These are phyloP conservation scores for Sporisorium exsertum DNA, from an alignment of 1,284 basidiomycete genomes.

Conservation along the genomic window DNA sequence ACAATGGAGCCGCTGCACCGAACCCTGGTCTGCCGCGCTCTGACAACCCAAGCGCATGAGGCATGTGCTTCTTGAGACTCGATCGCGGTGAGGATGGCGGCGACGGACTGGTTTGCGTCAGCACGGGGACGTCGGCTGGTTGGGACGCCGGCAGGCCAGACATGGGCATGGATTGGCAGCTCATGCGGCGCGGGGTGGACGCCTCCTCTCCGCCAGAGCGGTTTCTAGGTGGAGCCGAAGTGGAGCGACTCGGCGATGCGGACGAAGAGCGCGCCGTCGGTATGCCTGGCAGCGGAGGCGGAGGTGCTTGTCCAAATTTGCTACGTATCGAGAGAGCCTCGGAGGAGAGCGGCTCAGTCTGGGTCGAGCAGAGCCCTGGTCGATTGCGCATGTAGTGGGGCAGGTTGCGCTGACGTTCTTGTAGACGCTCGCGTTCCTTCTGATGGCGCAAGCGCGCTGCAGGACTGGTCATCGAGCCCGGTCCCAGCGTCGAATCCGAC, in stretches of 20 bases:
- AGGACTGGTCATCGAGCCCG: conserved; percentile 31
- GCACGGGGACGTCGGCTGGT: conserved; percentile 27
- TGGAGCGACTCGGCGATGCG: conserved; percentile 35
- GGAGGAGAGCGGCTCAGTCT: conserved; percentile 32
- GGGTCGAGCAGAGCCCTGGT: conserved; percentile 7
- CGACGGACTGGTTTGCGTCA: conserved; percentile 47
- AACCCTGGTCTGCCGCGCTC: conserved; percentile 12
- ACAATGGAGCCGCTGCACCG: conserved; percentile 18
- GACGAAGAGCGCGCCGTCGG: conserved; percentile 21
- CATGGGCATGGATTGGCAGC: conserved; percentile 20
- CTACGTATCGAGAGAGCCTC: conserved; percentile 47
- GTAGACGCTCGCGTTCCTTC: conserved; percentile 46
- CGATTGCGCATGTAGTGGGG: conserved; percentile 42
- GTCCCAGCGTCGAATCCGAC: conserved; percentile 42
- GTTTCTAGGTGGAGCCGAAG: conserved; percentile 24
- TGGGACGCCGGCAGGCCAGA: neutral
- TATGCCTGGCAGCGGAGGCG: conserved; percentile 43
- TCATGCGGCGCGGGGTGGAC: conserved; percentile 21
- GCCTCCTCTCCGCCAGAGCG: conserved; percentile 3
- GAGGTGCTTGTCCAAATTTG: conserved; percentile 52
- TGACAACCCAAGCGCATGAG: neutral
- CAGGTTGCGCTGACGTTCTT: conserved; percentile 47
- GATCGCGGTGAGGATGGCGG: conserved; percentile 34
- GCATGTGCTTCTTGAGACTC: neutral
- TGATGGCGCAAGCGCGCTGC: conserved; percentile 43